phyloP scores from a whole-genome alignment of 192 early-diverging fungal species.

The Gryganskiella cystojenkinii region DNA sequence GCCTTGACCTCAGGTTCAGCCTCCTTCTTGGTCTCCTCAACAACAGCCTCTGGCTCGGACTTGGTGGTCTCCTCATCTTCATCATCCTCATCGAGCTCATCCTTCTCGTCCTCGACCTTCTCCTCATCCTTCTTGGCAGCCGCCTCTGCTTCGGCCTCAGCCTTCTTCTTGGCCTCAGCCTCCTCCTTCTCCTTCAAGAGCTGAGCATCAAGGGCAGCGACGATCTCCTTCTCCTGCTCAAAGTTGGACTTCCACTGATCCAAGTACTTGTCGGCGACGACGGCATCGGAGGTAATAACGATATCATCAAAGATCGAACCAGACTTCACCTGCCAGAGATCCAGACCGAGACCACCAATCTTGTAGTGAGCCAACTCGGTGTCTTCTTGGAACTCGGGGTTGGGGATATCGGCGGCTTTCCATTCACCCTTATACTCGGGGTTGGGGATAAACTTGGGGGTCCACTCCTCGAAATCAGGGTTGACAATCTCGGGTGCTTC shows the following conservation, averaged over 20 bases:
- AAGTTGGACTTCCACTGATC: conserved; percentile 25
- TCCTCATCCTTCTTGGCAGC: conserved; percentile 7
- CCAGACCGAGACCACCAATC: conserved; percentile 89
- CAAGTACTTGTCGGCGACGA: conserved; percentile 74
- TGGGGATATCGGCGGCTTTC: conserved; percentile 87
- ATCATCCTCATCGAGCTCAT: conserved; percentile 22
- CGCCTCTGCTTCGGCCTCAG: conserved; percentile 1
- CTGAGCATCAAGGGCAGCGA: conserved; percentile 19
- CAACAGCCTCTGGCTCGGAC: conserved; percentile 18
- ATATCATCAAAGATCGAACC: conserved; percentile 95
- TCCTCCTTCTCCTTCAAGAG: conserved; percentile 14
- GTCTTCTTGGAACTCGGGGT: conserved; percentile 94
- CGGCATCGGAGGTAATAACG: conserved; percentile 85
- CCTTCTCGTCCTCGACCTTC: conserved; percentile 31
- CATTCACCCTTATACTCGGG: conserved; percentile 96
- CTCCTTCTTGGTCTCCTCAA: conserved; percentile 25
- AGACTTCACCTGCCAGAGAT: conserved; percentile 97
- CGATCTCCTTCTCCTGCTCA: conserved; percentile 15
- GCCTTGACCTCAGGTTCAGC: conserved; percentile 25
- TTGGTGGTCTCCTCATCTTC: conserved; percentile 14
- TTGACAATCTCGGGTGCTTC: conserved; percentile 88
- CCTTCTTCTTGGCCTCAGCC: conserved; percentile 5
- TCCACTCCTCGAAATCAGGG: conserved; percentile 90
- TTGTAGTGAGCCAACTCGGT: conserved; percentile 85
- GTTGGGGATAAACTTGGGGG: conserved; percentile 84